Percentiles rank a stretch among this genome's conserved stretches.
Conservation (phyloP, 208 protist species). For the Leishmania amazonensis region DNA sequence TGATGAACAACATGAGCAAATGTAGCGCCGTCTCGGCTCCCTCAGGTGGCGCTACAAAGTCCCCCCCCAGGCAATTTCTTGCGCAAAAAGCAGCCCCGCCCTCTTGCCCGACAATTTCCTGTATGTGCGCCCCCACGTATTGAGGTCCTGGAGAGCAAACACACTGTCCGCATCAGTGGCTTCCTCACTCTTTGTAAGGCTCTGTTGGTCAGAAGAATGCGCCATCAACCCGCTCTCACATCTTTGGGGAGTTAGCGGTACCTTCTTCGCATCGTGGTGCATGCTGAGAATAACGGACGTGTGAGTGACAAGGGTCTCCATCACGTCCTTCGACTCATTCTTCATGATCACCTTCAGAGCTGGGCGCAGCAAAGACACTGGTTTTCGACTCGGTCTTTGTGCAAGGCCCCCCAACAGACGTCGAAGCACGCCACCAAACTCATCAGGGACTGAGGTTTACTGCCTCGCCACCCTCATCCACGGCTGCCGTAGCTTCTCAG, state of each 20-base stretch:
- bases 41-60: neutral
- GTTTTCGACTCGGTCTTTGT: neutral
- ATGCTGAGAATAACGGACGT: neutral
- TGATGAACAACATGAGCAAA: neutral
- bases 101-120: neutral
- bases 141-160: neutral
- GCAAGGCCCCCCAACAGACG: neutral
- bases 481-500: too few species aligned
- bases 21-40: neutral
- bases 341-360: neutral
- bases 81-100: neutral
- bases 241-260: neutral
- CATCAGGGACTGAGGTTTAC: rapidly evolving
- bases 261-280: neutral
- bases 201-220: neutral
- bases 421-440: too few species aligned
- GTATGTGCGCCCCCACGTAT: too few species aligned
- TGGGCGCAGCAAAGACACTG: neutral
- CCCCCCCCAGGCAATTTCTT: neutral
- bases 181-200: neutral
- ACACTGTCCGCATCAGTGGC: neutral
- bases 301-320: neutral
- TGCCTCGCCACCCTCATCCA: neutral
- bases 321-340: neutral
- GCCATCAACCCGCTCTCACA: neutral